Evolutionary conservation across 1,284 basidiomycete species (phyloP).

Genomic region (Marasmius tenuissimus): DNA sequence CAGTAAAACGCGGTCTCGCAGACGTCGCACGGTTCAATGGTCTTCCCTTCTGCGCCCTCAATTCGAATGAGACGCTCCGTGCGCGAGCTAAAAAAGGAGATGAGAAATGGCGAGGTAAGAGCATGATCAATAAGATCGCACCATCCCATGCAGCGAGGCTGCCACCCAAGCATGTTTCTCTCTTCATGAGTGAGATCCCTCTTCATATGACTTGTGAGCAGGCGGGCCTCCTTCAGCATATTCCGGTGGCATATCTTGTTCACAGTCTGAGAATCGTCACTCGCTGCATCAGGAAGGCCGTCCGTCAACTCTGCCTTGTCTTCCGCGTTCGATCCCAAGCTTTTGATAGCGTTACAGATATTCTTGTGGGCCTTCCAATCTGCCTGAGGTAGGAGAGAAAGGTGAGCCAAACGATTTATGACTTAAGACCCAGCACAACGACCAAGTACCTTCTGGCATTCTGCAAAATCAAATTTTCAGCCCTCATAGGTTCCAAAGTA

Average conservation of each 20-base stretch:
- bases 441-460: no score
- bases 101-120: not conserved
- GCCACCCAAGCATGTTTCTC: slow-evolving; percentile 29
- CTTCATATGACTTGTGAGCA: slow-evolving; percentile 7
- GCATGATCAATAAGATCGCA: slow-evolving; percentile 15
- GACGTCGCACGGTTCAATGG: slow-evolving; percentile 25
- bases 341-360: no score
- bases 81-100: slow-evolving; percentile 22
- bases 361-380: no score
- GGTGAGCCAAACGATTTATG: no score
- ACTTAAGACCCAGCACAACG: no score
- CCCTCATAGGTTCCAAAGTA: no score
- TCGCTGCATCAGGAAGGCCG: slow-evolving; percentile 14
- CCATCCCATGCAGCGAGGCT: slow-evolving; percentile 36
- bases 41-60: slow-evolving; percentile 17
- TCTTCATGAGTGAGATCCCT: slow-evolving; percentile 23
- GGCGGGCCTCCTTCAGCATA: no score
- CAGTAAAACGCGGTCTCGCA: slow-evolving; percentile 33
- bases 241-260: no score
- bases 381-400: no score
- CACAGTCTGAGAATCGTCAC: slow-evolving; percentile 9
- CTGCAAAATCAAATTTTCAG: no score
- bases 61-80: slow-evolving; percentile 30
- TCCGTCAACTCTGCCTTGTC: slow-evolving; percentile 7
- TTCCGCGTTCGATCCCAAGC: no score